phyloP scores from a whole-genome alignment of 2,329 filamentous ascomycete species.

The Dendrostoma leiphaemia region DNA sequence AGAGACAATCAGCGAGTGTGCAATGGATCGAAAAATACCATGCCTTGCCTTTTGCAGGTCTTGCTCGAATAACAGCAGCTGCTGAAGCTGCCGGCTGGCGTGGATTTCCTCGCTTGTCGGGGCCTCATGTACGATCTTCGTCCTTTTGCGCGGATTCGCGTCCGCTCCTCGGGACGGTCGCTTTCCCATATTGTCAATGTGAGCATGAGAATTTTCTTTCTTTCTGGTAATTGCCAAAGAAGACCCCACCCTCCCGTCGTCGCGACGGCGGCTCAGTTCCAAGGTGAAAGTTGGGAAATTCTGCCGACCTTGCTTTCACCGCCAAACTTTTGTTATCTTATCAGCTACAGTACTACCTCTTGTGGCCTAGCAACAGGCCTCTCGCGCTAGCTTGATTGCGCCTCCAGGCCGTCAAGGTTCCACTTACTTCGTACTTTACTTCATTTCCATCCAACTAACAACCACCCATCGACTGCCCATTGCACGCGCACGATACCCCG shows the following conservation, averaged over 20 bases:
- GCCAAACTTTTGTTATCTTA: slow-evolving; percentile 6
- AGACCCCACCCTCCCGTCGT: neutral
- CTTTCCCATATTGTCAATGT: slow-evolving; percentile 10
- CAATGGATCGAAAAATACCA: slow-evolving; percentile 38
- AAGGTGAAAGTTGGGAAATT: slow-evolving; percentile 3
- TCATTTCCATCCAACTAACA: neutral
- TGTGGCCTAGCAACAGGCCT: too few species aligned
- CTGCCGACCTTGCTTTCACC: neutral
- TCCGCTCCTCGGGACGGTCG: slow-evolving; percentile 31
- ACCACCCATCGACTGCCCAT: neutral
- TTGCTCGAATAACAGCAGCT: slow-evolving; percentile 69
- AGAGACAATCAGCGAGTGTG: neutral
- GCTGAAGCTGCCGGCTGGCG: slow-evolving; percentile 64
- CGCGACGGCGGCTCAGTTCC: neutral
- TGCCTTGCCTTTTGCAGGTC: slow-evolving; percentile 66
- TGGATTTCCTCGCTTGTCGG: slow-evolving; percentile 61
- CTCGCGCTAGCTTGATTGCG: neutral
- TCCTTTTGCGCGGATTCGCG: slow-evolving; percentile 48
- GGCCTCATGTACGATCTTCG: slow-evolving; percentile 54
- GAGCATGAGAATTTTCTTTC: neutral
- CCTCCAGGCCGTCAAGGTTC: too few species aligned
- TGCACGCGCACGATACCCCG: neutral
- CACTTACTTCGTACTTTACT: neutral
- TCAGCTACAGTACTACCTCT: neutral
- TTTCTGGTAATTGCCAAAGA: neutral